Evolutionary conservation across 148 eudicot genomes (phyloP).

Genomic region (Silene uniflora): DNA sequence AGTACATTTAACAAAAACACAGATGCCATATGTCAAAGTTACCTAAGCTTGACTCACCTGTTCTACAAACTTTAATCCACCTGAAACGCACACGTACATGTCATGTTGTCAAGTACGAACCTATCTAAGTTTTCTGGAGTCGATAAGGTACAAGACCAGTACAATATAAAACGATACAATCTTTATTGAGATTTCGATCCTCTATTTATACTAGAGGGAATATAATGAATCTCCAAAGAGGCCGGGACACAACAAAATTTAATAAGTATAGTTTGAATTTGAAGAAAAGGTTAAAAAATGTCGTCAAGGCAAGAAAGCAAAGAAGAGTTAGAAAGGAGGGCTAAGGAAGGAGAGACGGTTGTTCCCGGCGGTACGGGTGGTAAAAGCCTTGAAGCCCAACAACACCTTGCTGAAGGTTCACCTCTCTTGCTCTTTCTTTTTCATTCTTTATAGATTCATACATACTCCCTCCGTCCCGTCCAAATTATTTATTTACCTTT

Average conservation of each 20-base stretch:
- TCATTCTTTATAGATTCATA: not conserved
- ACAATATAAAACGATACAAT: too few species aligned
- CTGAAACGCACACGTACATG: not conserved
- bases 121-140: too few species aligned
- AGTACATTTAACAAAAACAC: not conserved
- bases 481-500: too few species aligned
- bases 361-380: conserved; percentile 43
- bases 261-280: not conserved
- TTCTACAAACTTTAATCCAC: not conserved
- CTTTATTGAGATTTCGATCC: too few species aligned
- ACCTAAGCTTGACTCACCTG: not conserved
- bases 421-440: not conserved
- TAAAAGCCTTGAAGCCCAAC: conserved; percentile 37
- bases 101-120: not conserved
- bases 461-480: too few species aligned
- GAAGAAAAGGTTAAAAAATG: not conserved
- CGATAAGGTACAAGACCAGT: too few species aligned
- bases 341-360: conserved; percentile 35
- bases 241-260: too few species aligned
- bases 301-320: conserved; percentile 20
- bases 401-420: conserved; percentile 35
- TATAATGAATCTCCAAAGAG: too few species aligned
- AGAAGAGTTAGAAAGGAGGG: conserved; percentile 29
- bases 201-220: too few species aligned
- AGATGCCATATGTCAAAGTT: not conserved